Percentiles rank a stretch among this genome's conserved stretches.
Evolutionary conservation across 495 filamentous ascomycete genomes (phyloP).

Genomic region (Amniculicola lignicola): DNA sequence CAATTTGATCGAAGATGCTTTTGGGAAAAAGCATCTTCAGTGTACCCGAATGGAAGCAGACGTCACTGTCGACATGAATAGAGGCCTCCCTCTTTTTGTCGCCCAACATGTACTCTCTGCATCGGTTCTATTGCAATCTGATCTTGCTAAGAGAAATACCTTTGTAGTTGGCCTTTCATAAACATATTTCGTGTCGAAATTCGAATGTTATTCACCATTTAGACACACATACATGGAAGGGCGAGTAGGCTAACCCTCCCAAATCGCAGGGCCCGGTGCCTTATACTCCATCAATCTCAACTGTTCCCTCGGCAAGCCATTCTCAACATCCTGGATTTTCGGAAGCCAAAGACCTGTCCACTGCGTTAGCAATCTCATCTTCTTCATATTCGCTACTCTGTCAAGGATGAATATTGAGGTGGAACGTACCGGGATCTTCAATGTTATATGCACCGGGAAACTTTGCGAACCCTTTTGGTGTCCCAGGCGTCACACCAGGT

Average conservation of each 20-base stretch:
- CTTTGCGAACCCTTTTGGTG: not conserved
- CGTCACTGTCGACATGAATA: too few relatives aligned
- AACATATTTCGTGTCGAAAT: too few relatives aligned
- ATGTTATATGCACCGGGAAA: conserved; percentile 5
- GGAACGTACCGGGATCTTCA: not conserved
- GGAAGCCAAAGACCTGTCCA: not conserved
- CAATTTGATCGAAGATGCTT: too few relatives aligned
- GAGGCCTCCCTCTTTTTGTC: too few relatives aligned
- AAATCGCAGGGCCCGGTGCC: not conserved
- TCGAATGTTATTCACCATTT: too few relatives aligned
- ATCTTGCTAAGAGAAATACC: too few relatives aligned
- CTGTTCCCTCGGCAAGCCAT: not conserved
- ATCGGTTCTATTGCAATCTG: too few relatives aligned
- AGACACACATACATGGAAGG: too few relatives aligned
- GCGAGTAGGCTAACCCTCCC: not conserved
- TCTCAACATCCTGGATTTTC: not conserved
- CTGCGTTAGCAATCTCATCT: not conserved
- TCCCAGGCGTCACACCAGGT: not conserved
- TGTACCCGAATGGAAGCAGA: too few relatives aligned
- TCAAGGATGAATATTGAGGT: not conserved
- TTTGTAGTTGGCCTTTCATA: too few relatives aligned
- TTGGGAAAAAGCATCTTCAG: too few relatives aligned
- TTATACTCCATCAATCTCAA: not conserved
- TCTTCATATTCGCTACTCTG: not conserved
- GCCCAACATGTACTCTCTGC: too few relatives aligned